Conservation (phyloP, 345 rosid genomes). For the Pistacia atlantica region DNA sequence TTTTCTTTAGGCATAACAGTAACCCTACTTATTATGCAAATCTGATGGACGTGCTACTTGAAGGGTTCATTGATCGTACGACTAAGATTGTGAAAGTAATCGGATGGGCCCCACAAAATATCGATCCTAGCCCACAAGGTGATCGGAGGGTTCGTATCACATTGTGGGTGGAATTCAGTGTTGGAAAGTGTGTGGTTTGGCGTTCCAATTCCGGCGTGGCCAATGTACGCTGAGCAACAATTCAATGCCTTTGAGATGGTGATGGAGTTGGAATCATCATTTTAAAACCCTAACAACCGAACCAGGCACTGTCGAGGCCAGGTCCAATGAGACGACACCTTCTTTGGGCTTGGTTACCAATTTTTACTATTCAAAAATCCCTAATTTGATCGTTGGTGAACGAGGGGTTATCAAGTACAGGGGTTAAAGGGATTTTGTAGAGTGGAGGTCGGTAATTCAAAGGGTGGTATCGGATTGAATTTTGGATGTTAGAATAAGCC, state of each 20-base stretch:
- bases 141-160: conserved; percentile 65
- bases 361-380: no score
- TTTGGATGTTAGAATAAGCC: no score
- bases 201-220: conserved; percentile 41
- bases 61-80: conserved; percentile 26
- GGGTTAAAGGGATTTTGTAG: no score
- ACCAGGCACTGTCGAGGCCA: no score
- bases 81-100: conserved; percentile 3
- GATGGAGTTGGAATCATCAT: conserved; percentile 28
- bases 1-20: no score
- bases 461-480: no score
- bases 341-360: no score
- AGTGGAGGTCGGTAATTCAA: no score
- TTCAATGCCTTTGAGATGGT: conserved; percentile 48
- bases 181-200: conserved; percentile 61
- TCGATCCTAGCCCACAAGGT: conserved; percentile 25
- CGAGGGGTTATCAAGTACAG: no score
- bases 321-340: no score
- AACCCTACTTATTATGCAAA: conserved; percentile 22
- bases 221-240: conserved; percentile 44
- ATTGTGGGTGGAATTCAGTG: conserved; percentile 67
- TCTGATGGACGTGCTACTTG: conserved; percentile 41
- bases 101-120: conserved; percentile 58
- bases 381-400: no score
- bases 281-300: no score